Evolutionary conservation across 495 filamentous ascomycete genomes (phyloP), one percentile per base, ranked within the genome.

Genomic region (Aspergillus avenaceus): DNA sequence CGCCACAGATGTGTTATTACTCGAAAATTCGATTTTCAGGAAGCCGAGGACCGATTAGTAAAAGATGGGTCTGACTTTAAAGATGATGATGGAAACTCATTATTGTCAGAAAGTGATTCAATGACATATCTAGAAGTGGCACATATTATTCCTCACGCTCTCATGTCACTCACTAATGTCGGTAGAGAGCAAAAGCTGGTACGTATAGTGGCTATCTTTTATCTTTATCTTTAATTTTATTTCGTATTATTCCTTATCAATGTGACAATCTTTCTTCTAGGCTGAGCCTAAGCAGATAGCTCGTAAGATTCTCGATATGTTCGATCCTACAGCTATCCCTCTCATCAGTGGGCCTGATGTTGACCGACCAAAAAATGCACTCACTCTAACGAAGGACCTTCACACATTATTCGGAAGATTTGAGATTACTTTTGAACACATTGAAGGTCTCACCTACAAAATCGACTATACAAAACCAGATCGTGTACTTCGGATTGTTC

Each of bases 101-200:
- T 54, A 14, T 16, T 45, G 8, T 32, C 32, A 9, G 52, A 54
- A 21, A 12, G 29, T 32, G 24, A 41, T 24, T 26, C 0, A 0
- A 41, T 41, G 26, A 13, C 22, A 3, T 45, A 24, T 29, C 25
- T 54, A 8, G 52, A 54, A 50, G 52, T 54, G n/a, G 46, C 52
- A 12, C 52, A 54, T 29, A 54, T 49, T 2, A 41, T 55, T 18
- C 52, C 52, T 26, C 47, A 50, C 21, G 45, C 41, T n/a, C 46
- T 52, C 8, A 52, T 45, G 31, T 46, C 42, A 5, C 37, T 37
- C 18, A 44, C n/a, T 16, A 12, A 11, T 19, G 27, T 18, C 21
- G 34, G 9, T 11, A 26, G 47, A 5, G 47, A 50, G 5, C 18
- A 4, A 19, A 50, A 23, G 16, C 47, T 41, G n/a, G 47, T 49